Evolutionary conservation across 75 land plant species (phyloP).

Genomic region (Pinus albicaulis): DNA sequence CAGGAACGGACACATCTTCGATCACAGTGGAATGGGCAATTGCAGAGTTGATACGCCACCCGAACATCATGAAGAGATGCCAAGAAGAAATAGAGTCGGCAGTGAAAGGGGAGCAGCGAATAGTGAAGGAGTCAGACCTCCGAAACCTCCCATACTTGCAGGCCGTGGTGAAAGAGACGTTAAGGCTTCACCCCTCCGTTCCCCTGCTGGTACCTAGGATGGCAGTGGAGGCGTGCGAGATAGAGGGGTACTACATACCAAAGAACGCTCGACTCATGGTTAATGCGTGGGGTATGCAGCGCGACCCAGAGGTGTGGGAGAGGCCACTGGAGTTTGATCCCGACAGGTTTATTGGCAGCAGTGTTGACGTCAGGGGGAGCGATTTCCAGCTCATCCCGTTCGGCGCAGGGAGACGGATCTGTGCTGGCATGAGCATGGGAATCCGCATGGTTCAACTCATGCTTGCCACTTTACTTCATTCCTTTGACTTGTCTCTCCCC

Average conservation of each 20-base stretch:
- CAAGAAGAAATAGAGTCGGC: slow-evolving; percentile 21
- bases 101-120: slow-evolving; percentile 15
- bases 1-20: slow-evolving; percentile 52
- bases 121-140: neutral
- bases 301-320: no score
- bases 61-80: slow-evolving; percentile 18
- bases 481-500: no score
- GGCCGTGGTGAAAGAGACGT: no score
- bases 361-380: slow-evolving; percentile 42
- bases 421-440: slow-evolving; percentile 18
- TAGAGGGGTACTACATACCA: slow-evolving; percentile 51
- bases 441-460: slow-evolving; percentile 49
- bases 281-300: no score
- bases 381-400: slow-evolving; percentile 68
- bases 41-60: no score
- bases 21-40: no score
- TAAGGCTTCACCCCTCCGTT: no score
- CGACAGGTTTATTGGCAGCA: slow-evolving; percentile 35
- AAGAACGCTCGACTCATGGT: no score
- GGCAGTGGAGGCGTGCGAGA: slow-evolving; percentile 27
- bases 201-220: no score
- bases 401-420: neutral
- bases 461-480: slow-evolving; percentile 43
- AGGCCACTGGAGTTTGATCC: slow-evolving; percentile 64
- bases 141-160: neutral